Evolutionary conservation across 768 basidiomycete genomes (phyloP), one percentile per base, ranked within the genome.

Genomic region (Macrolepiota fuliginosa): DNA sequence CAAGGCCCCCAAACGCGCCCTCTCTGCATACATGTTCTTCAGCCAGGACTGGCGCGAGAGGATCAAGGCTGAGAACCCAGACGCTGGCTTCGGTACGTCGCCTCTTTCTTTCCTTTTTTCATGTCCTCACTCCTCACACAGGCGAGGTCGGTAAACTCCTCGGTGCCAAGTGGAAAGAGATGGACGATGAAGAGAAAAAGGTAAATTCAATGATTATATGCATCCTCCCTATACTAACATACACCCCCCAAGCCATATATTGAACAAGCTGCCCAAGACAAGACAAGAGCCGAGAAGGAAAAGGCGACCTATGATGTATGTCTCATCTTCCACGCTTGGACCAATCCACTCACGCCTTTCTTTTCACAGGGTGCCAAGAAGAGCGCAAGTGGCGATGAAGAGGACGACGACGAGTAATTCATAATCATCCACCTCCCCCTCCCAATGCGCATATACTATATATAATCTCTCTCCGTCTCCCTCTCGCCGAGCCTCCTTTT

Each of bases 11-110:
- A 97, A 98, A 80, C 87, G 95, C 57, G 91, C 93, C 0, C 83
- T 97, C 50, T 97, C 95, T 32, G 94, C 96, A 42, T 98, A 97
- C 81, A 97, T 98, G 96, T 95, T 95, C 90, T 98, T 98, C 83
- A 89, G 87, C 68, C 92, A 95, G 74, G 96, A 94, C 75, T 91
- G 93, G 92, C 85, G 96, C 72, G 91, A 96, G 77, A 86, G 91
- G 72, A 92, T 98, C 83, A 96, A 96, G 87, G 71, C 85, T 61
- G 94, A 97, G 79, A 96, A 98, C 79, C 96, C 96, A 53, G 93
- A 95, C 62, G 94, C 93, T 29, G 83, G 89, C 59, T 98, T 98
- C 71, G 96, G 95, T 91, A 66, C 66, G 82, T 73, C 37, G 19
- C 52, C 49, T n/a, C 50, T 54, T 68, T 58, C 42, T 56, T 45